Evolutionary conservation across 2,329 filamentous ascomycete genomes (phyloP).

Genomic region (Dactylellina parvicollis): DNA sequence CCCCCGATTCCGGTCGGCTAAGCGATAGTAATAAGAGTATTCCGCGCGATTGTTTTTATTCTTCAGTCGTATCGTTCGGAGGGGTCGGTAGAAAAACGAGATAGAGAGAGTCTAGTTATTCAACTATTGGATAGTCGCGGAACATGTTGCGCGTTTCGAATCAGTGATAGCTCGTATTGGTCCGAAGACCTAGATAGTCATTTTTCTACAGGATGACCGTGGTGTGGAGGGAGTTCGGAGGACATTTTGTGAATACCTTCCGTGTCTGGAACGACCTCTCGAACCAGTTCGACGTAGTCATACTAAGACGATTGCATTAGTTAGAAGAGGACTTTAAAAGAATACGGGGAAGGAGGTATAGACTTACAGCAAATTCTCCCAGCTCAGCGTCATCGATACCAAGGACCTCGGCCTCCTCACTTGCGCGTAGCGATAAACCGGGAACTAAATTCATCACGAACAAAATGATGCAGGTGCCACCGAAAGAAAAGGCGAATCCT

Average conservation of each 20-base stretch:
- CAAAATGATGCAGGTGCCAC: constrained; percentile 79
- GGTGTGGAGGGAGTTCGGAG: constrained; percentile 48
- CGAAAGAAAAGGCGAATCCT: constrained; percentile 81
- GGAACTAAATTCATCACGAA: constrained; percentile 82
- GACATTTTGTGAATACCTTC: constrained; percentile 57
- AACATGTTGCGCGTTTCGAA: constrained; percentile 53
- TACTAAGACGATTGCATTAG: constrained; percentile 65
- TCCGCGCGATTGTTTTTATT: background rate
- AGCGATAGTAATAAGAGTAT: constrained; percentile 2
- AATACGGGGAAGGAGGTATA: background rate
- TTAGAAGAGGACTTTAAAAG: constrained; percentile 21
- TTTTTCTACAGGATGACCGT: constrained; percentile 54
- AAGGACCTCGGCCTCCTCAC: constrained; percentile 80
- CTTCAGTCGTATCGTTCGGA: constrained; percentile 1
- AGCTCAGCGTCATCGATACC: constrained; percentile 91
- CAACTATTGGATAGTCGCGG: constrained; percentile 53
- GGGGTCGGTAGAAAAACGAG: constrained; percentile 10
- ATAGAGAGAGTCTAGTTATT: constrained; percentile 30
- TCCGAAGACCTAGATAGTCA: constrained; percentile 55
- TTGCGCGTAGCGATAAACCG: constrained; percentile 76
- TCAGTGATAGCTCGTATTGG: constrained; percentile 54
- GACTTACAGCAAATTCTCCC: constrained; percentile 82
- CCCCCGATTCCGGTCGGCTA: constrained; percentile 1
- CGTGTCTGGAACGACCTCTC: constrained; percentile 68
- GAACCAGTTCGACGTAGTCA: constrained; percentile 85